Evolutionary conservation across 2,329 filamentous ascomycete genomes (phyloP).

Genomic region (Seiridium unicorne): DNA sequence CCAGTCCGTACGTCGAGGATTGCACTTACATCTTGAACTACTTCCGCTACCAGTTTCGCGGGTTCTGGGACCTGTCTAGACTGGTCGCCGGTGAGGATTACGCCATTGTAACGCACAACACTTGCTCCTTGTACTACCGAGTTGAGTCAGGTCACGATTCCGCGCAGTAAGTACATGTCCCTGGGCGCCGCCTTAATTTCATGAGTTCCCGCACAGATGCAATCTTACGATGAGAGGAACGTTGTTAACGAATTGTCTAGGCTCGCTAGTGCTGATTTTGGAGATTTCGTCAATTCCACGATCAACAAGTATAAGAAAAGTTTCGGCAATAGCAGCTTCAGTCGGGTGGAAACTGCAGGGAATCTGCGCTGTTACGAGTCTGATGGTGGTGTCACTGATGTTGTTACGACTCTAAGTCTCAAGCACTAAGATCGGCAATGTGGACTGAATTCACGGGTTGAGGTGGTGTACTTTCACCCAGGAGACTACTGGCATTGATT

Average conservation of each 20-base stretch:
- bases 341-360: background rate
- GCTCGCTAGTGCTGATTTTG: background rate
- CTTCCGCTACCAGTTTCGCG: background rate
- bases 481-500: background rate
- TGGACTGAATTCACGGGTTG: background rate
- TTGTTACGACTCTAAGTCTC: background rate
- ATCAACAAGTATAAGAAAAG: background rate
- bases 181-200: background rate
- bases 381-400: background rate
- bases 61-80: background rate
- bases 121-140: background rate
- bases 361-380: background rate
- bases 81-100: background rate
- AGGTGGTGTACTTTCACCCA: background rate
- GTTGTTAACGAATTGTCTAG: background rate
- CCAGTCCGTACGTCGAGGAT: constrained; percentile 1
- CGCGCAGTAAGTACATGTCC: background rate
- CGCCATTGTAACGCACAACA: background rate
- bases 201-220: too few species aligned
- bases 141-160: background rate
- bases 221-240: background rate
- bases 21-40: background rate
- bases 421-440: background rate
- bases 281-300: background rate
- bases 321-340: background rate